A percentile compares a stretch with the other conserved stretches of the same genome.
Evolutionary conservation across 768 basidiomycete species (phyloP).

Genomic region (Inosperma sp.): DNA sequence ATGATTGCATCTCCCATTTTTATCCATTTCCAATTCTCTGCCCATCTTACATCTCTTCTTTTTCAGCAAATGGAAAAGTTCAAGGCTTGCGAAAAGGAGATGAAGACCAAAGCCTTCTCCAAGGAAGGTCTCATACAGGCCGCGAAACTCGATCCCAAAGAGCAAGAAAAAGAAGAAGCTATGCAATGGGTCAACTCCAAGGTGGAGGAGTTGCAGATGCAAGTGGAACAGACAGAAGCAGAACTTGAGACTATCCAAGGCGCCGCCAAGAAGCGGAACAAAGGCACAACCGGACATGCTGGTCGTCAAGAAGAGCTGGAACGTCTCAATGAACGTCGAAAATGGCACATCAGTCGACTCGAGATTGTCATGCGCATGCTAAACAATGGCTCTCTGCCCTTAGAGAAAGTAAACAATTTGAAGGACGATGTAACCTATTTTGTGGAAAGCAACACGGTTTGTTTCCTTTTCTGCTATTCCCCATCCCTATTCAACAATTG

Average conservation of each 20-base stretch:
- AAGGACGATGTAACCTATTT: conserved; percentile 97
- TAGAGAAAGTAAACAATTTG: conserved; percentile 74
- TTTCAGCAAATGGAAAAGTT: conserved; percentile 99
- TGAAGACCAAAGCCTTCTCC: conserved; percentile 99
- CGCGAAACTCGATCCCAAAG: conserved; percentile 91
- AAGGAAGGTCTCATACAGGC: conserved; percentile 97
- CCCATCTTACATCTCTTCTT: conserved; percentile 18
- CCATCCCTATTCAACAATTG: not conserved
- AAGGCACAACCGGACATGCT: conserved; percentile 56
- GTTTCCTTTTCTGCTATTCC: conserved; percentile 23
- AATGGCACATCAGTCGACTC: conserved; percentile 91
- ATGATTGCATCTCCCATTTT: conserved; percentile 12
- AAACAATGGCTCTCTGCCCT: conserved; percentile 85
- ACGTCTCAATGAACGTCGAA: conserved; percentile 83
- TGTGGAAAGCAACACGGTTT: conserved; percentile 89
- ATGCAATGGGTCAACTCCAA: conserved; percentile 81
- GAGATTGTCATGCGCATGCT: conserved; percentile 91
- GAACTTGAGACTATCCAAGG: conserved; percentile 86
- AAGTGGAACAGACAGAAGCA: conserved; percentile 92
- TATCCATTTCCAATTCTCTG: conserved; percentile 22
- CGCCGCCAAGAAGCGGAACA: conserved; percentile 79
- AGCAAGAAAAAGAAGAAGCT: conserved; percentile 92
- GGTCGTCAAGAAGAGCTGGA: conserved; percentile 84
- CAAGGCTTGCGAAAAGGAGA: conserved; percentile 99
- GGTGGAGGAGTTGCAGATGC: conserved; percentile 89